These are phyloP conservation scores for Parmelia sp. DNA, from an alignment of 495 filamentous ascomycete species.

Conservation along the genomic window DNA sequence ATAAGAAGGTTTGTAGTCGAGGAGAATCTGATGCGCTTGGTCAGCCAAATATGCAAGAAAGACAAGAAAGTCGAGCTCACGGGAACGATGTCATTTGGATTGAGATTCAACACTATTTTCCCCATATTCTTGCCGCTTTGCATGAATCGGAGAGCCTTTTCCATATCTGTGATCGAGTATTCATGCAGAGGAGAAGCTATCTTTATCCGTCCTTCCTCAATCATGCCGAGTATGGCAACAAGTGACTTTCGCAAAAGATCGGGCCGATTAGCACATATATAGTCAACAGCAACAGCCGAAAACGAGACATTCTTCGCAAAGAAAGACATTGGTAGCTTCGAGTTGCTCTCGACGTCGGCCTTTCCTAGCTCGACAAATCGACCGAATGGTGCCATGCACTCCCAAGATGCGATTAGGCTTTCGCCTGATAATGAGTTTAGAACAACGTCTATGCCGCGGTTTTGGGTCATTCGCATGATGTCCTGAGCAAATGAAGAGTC, in stretches of 20 bases:
- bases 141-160: slow-evolving; percentile 45
- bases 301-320: slow-evolving; percentile 28
- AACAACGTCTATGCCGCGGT: slow-evolving; percentile 50
- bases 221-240: not conserved
- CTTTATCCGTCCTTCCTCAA: not conserved
- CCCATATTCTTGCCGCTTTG: slow-evolving; percentile 19
- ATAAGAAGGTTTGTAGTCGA: slow-evolving; percentile 16
- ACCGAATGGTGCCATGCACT: slow-evolving; percentile 42
- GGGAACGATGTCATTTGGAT: slow-evolving; percentile 7
- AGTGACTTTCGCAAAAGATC: slow-evolving; percentile 4
- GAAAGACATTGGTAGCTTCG: slow-evolving; percentile 6
- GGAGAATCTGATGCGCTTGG: not conserved
- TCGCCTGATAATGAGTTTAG: slow-evolving; percentile 44
- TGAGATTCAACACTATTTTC: slow-evolving; percentile 17
- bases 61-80: no score
- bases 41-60: not conserved
- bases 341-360: slow-evolving; percentile 36
- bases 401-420: slow-evolving; percentile 36
- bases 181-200: slow-evolving; percentile 7
- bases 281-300: slow-evolving; percentile 9
- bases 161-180: slow-evolving; percentile 29
- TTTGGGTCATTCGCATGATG: slow-evolving; percentile 37
- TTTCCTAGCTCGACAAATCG: slow-evolving; percentile 37
- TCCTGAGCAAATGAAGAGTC: slow-evolving; percentile 37
- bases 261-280: slow-evolving; percentile 1